A percentile compares a stretch with the other conserved stretches of the same genome.
Conservation (phyloP, 1,139 yeast species). For the Geotrichum restrictum region DNA sequence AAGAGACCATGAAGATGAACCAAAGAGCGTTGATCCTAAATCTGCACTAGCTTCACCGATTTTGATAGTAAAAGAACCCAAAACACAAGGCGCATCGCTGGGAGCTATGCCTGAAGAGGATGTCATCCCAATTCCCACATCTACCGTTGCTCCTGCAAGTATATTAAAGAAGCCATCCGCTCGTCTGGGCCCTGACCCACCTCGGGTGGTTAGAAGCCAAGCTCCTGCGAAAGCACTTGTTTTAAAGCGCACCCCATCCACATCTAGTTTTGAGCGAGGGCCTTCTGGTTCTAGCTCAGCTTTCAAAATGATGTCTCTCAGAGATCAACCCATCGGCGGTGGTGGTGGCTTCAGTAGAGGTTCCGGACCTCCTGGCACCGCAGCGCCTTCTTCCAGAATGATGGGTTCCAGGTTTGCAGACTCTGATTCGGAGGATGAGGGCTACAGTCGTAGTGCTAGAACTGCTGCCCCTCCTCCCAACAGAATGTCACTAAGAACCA, state of each 20-base stretch:
- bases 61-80: no score
- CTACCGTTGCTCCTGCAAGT: background rate
- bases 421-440: slow-evolving; percentile 36
- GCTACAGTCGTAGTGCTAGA: background rate
- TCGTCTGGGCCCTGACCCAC: background rate
- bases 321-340: slow-evolving; percentile 17
- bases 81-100: no score
- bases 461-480: background rate
- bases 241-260: slow-evolving; percentile 24
- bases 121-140: no score
- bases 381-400: slow-evolving; percentile 13
- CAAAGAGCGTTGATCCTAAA: background rate
- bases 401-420: slow-evolving; percentile 40
- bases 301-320: slow-evolving; percentile 27
- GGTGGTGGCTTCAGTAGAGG: slow-evolving; percentile 10
- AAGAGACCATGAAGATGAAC: background rate
- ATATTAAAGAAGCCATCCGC: slow-evolving; percentile 1
- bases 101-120: no score
- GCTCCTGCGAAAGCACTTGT: background rate
- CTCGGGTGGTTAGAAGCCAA: background rate
- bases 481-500: background rate
- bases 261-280: slow-evolving; percentile 24
- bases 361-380: slow-evolving; percentile 8
- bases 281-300: slow-evolving; percentile 13
- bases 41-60: no score